Percentiles rank a stretch among this genome's conserved stretches.
These are phyloP conservation scores for Ustilago cynodontis DNA, from an alignment of 1,284 basidiomycete species.

Conservation along the genomic window DNA sequence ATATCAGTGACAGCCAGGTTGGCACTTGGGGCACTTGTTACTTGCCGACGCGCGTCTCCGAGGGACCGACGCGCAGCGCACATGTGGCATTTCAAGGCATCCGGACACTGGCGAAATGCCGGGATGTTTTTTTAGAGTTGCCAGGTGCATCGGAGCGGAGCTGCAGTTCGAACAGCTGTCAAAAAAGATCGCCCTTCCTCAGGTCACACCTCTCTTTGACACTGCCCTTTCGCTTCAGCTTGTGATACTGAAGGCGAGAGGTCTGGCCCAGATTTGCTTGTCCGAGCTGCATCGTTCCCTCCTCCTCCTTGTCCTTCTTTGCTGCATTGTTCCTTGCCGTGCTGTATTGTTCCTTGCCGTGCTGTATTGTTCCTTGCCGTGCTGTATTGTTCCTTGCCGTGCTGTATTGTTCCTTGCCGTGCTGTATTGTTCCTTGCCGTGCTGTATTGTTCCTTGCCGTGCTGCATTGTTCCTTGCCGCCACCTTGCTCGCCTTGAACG, in stretches of 20 bases:
- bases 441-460: neutral
- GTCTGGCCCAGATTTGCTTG: neutral
- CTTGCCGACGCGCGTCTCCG: slow-evolving; percentile 38
- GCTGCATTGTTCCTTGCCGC: neutral
- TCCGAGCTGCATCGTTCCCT: slow-evolving; percentile 30
- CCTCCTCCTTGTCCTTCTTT: neutral
- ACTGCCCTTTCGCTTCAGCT: neutral
- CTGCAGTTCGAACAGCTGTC: slow-evolving; percentile 34
- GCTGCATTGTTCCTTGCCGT: neutral
- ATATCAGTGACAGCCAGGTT: neutral
- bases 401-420: slow-evolving; percentile 13
- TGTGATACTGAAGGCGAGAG: too few relatives aligned
- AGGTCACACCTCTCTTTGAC: neutral
- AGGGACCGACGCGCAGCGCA: slow-evolving; percentile 47
- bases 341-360: slow-evolving; percentile 13
- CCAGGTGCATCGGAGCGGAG: slow-evolving; percentile 12
- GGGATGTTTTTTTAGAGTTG: neutral
- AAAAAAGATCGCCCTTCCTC: slow-evolving; percentile 21
- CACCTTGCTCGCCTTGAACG: neutral
- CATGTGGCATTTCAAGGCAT: slow-evolving; percentile 20
- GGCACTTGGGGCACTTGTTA: neutral
- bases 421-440: slow-evolving; percentile 15
- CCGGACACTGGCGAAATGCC: neutral
- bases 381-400: neutral
- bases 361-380: slow-evolving; percentile 14